Evolutionary conservation across 2,329 filamentous ascomycete species (phyloP).

Genomic region (Tolypocladium nubicola): DNA sequence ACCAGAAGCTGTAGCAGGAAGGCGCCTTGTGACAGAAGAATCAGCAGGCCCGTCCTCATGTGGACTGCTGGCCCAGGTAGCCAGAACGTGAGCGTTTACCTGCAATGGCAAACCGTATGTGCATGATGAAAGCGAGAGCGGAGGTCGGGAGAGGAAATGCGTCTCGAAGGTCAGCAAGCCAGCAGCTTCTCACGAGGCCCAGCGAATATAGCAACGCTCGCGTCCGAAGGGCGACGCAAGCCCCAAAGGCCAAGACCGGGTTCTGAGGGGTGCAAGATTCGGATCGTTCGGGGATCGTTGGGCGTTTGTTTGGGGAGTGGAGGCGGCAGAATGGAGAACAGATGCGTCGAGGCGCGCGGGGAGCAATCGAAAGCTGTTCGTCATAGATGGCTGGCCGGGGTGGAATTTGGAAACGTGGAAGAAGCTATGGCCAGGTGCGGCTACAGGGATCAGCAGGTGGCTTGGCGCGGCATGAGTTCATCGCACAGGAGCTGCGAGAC

Average conservation of each 20-base stretch:
- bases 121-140: conserved; percentile 43
- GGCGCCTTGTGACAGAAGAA: conserved; percentile 37
- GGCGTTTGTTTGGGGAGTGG: not conserved
- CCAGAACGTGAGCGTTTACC: conserved; percentile 42
- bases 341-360: not conserved
- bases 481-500: not conserved
- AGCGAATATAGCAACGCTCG: not conserved
- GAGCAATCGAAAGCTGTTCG: not conserved
- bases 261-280: not conserved
- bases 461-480: not conserved
- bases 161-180: not conserved
- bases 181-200: not conserved
- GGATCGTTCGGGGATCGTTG: not conserved
- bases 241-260: not conserved
- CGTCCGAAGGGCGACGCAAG: not conserved
- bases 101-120: conserved; percentile 80
- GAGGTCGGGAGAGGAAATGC: not conserved
- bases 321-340: not conserved
- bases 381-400: not conserved
- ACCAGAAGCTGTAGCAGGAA: conserved; percentile 63
- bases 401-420: not conserved
- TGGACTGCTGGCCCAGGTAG: conserved; percentile 1
- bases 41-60: conserved; percentile 2
- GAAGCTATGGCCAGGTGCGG: not conserved
- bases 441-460: not conserved